Percentiles rank a stretch among this genome's conserved stretches.
Conservation (phyloP, 1,284 basidiomycete species). For the Athelia psychrophila region DNA sequence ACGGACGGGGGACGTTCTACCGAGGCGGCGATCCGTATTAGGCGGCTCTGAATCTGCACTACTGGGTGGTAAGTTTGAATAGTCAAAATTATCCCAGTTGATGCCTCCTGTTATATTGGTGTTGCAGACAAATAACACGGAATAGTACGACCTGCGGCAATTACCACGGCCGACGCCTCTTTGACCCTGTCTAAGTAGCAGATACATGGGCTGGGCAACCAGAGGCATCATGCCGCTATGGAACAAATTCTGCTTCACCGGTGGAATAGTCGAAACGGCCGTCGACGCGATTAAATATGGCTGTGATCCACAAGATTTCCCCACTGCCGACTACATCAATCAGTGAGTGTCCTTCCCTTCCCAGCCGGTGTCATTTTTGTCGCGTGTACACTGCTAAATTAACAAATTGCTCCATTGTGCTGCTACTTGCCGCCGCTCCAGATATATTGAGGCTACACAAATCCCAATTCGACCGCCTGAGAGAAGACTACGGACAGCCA, state of each 20-base stretch:
- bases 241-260: conserved; percentile 83
- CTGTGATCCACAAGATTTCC: conserved; percentile 79
- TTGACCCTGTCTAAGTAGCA: conserved; percentile 47
- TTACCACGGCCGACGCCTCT: conserved; percentile 62
- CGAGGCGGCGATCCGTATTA: conserved; percentile 57
- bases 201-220: conserved; percentile 62
- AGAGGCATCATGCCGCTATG: conserved; percentile 53
- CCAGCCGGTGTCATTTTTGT: too few relatives aligned
- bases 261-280: conserved; percentile 54
- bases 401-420: too few relatives aligned
- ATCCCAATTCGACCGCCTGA: too few relatives aligned
- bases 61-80: conserved; percentile 56
- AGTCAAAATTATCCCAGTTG: not conserved
- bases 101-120: conserved; percentile 8
- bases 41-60: conserved; percentile 71
- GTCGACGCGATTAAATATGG: conserved; percentile 71
- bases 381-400: too few relatives aligned
- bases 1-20: conserved; percentile 54
- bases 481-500: too few relatives aligned
- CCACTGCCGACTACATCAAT: conserved; percentile 75
- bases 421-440: too few relatives aligned
- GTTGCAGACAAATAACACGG: conserved; percentile 45
- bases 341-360: conserved; percentile 42
- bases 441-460: too few relatives aligned
- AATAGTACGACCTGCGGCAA: conserved; percentile 65